These are phyloP conservation scores for Pilatotrama ljubarskyi DNA, from an alignment of 768 basidiomycete genomes.

Conservation along the genomic window DNA sequence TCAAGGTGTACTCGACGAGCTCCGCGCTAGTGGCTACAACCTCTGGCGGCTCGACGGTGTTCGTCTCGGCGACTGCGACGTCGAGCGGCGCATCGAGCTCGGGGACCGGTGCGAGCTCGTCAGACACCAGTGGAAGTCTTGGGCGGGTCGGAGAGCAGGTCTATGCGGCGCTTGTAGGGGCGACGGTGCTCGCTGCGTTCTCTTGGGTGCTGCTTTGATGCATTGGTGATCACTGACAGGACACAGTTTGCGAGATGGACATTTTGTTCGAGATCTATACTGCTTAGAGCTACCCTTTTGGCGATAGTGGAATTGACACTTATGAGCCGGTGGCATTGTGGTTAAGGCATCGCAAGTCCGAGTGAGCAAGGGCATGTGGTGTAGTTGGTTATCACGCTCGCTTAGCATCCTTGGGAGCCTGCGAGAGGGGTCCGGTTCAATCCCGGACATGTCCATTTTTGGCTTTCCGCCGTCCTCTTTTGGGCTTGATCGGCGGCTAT, in stretches of 20 bases:
- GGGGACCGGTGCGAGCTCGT: not conserved
- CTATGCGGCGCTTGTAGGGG: conserved; percentile 4
- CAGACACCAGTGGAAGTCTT: not conserved
- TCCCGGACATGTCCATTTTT: conserved; percentile 18
- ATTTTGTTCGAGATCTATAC: too few species aligned
- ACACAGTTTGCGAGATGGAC: too few species aligned
- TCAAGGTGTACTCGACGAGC: conserved; percentile 51
- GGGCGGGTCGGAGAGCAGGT: not conserved
- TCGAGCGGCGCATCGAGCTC: not conserved
- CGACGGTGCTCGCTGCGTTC: conserved; percentile 5
- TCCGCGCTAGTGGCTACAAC: conserved; percentile 9
- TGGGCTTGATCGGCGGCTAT: conserved; percentile 1
- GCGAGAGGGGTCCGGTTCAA: conserved; percentile 19
- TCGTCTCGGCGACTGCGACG: conserved; percentile 16
- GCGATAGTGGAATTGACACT: too few species aligned
- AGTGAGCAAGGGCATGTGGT: conserved; percentile 6
- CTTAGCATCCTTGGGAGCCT: not conserved
- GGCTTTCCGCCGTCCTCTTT: not conserved
- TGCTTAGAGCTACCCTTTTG: too few species aligned
- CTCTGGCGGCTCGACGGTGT: conserved; percentile 8
- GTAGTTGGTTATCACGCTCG: conserved; percentile 15
- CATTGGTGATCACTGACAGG: too few species aligned
- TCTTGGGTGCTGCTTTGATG: conserved; percentile 7
- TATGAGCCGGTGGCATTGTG: too few species aligned
- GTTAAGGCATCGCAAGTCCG: too few species aligned